Conservation (phyloP, 371 early-diverging fungal species). For the Syncephalastrum racemosum region DNA sequence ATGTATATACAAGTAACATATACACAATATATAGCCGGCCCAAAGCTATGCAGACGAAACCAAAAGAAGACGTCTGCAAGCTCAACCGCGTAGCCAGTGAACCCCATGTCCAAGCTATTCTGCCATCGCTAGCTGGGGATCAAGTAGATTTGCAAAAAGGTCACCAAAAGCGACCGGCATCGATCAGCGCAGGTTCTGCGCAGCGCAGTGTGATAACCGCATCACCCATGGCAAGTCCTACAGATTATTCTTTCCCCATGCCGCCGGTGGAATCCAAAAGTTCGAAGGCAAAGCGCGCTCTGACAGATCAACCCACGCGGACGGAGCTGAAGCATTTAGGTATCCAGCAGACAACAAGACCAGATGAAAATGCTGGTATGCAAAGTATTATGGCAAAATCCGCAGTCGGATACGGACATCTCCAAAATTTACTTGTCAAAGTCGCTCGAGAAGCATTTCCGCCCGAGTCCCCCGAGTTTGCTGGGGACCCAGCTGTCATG, state of each 20-base stretch:
- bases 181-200: too few relatives aligned
- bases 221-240: too few relatives aligned
- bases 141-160: too few relatives aligned
- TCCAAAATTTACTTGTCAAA: conserved; percentile 46
- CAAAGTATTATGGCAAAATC: not conserved
- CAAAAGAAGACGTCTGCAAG: conserved; percentile 27
- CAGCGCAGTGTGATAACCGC: too few relatives aligned
- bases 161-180: too few relatives aligned
- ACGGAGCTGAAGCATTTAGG: too few relatives aligned
- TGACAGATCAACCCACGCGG: too few relatives aligned
- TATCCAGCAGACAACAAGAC: too few relatives aligned
- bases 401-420: conserved; percentile 40
- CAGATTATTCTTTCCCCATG: too few relatives aligned
- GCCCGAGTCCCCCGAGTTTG: conserved; percentile 49
- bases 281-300: too few relatives aligned
- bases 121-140: conserved; percentile 2
- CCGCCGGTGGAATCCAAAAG: too few relatives aligned
- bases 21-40: not conserved
- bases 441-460: conserved; percentile 51
- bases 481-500: conserved; percentile 38
- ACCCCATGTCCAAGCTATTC: conserved; percentile 40
- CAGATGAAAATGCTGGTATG: too few relatives aligned
- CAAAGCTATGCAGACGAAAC: conserved; percentile 12
- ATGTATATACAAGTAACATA: not conserved
- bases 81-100: conserved; percentile 38